A percentile compares a stretch with the other conserved stretches of the same genome.
Evolutionary conservation across 139 green algal species (phyloP).

Genomic region (Raphidocelis subcapitata): DNA sequence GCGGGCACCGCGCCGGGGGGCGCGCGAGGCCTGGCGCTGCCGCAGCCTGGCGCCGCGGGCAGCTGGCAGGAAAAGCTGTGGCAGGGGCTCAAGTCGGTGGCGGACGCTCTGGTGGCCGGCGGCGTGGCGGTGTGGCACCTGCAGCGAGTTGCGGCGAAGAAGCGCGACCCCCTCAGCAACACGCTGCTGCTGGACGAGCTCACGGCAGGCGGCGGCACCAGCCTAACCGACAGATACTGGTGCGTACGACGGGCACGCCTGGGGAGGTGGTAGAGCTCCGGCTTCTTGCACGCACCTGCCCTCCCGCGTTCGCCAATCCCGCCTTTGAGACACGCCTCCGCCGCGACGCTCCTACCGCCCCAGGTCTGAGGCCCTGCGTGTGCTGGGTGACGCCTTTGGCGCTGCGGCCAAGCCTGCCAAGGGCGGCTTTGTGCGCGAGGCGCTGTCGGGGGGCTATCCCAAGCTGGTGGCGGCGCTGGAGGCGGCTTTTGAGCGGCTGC

Average conservation of each 20-base stretch:
- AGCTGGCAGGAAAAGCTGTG: slow-evolving; percentile 52
- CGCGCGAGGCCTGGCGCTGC: slow-evolving; percentile 16
- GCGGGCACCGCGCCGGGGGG: slow-evolving; percentile 2
- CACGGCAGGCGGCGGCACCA: not conserved
- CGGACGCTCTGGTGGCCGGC: slow-evolving; percentile 58
- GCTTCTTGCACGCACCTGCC: no score
- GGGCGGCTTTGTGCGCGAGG: slow-evolving; percentile 67
- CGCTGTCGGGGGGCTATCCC: slow-evolving; percentile 73
- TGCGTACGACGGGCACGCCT: not conserved
- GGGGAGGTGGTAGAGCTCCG: not conserved
- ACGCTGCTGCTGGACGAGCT: slow-evolving; percentile 87
- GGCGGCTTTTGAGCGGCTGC: slow-evolving; percentile 53
- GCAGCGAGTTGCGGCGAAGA: slow-evolving; percentile 93
- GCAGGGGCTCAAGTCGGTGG: slow-evolving; percentile 53
- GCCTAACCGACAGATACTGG: slow-evolving; percentile 25
- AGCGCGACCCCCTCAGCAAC: slow-evolving; percentile 91
- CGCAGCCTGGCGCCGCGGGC: slow-evolving; percentile 10
- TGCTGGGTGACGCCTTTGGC: slow-evolving; percentile 50
- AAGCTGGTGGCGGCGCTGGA: slow-evolving; percentile 79
- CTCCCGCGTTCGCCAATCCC: no score
- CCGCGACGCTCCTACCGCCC: no score
- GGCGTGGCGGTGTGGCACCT: slow-evolving; percentile 81
- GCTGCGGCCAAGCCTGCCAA: slow-evolving; percentile 48
- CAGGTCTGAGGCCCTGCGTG: slow-evolving; percentile 42
- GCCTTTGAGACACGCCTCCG: no score